Base-by-base conservation (phyloP, 2,329 filamentous ascomycete species). In the Paecilomyces variotii region DNA sequence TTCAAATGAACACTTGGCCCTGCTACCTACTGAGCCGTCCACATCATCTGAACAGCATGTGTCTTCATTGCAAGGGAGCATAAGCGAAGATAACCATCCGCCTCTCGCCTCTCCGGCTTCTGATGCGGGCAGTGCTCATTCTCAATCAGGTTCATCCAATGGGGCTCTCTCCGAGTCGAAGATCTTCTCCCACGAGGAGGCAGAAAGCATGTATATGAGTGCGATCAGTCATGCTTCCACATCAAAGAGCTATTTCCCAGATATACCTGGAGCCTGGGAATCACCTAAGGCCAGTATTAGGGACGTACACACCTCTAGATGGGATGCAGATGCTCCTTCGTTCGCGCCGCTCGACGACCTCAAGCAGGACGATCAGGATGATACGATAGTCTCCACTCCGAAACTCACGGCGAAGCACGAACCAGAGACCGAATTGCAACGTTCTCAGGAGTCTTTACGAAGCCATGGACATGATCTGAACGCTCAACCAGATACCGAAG, bases 151-250 rank as follows among this genome's bases (percentile, higher is more conserved):
- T 45, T 59, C 62, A n/a, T 62, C 66, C n/a, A 58, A 62, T 50
- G 72, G 72, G 53, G 73, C 78, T 30, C 71, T 80, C n/a, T 70
- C 73, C 5, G 73, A 78, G 59, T 80, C 78, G 2, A 78, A 69
- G 61, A 64, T 79, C 53, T 80, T 79, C 58, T 77, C 75, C 50
- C 75, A 77, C 58, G 77, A 79, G 59, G 77, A 80, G 64, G 78
- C 78, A n/a, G 72, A 78, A 58, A 80, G 78, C 62, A 75, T 80
- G 71, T 80, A 80, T 59, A 78, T 80, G 77, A 80, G 85, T 67
- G 84, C 82, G 10, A 76, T 85, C 57, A 84, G 81, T 59, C 72
- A 75, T 39, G 69, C 68, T 9, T 69, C 72, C 26, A 62, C 59
- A 24, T 65, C 60, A 56, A 63, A 60, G 28, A 68, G 65, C 55